phyloP scores from a whole-genome alignment of 208 protist genomes.

The Trypanosoma avium region DNA sequence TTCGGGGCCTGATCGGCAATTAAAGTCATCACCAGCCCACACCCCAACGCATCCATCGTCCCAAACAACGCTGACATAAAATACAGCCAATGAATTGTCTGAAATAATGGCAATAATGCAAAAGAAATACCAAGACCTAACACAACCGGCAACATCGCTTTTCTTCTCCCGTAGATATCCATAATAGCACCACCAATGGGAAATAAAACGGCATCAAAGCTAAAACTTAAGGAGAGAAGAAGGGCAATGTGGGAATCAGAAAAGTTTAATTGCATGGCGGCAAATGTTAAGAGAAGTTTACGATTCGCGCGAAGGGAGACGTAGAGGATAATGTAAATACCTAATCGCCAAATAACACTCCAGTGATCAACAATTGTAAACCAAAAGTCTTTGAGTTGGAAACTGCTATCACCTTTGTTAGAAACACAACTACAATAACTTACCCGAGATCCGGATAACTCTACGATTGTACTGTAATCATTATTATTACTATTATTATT shows the following conservation, averaged over 20 bases:
- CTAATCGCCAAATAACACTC: slow-evolving; percentile 71
- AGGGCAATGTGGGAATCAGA: slow-evolving; percentile 68
- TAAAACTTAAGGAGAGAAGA: slow-evolving; percentile 67
- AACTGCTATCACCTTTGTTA: neutral
- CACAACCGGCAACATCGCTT: slow-evolving; percentile 55
- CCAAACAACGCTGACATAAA: slow-evolving; percentile 54
- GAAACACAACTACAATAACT: neutral
- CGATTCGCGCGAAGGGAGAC: slow-evolving; percentile 68
- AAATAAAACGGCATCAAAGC: slow-evolving; percentile 56
- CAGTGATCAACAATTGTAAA: slow-evolving; percentile 54
- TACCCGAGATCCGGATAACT: too few relatives aligned
- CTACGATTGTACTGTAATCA: neutral
- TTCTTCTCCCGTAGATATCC: slow-evolving; percentile 57
- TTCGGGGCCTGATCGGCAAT: slow-evolving; percentile 64
- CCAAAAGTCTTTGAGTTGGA: slow-evolving; percentile 29
- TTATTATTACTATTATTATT: neutral
- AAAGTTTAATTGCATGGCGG: slow-evolving; percentile 57
- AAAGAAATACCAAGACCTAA: slow-evolving; percentile 58
- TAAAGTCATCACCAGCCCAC: slow-evolving; percentile 80
- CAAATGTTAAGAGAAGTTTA: slow-evolving; percentile 81
- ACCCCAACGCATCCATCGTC: slow-evolving; percentile 73
- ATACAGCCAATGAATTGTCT: slow-evolving; percentile 43
- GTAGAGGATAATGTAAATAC: slow-evolving; percentile 71
- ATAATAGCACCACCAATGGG: slow-evolving; percentile 78
- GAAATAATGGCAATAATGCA: slow-evolving; percentile 46